A percentile compares a stretch with the other conserved stretches of the same genome.
Evolutionary conservation across 106 monocot genomes (phyloP).

Genomic region (Apostasia shenzhenica): DNA sequence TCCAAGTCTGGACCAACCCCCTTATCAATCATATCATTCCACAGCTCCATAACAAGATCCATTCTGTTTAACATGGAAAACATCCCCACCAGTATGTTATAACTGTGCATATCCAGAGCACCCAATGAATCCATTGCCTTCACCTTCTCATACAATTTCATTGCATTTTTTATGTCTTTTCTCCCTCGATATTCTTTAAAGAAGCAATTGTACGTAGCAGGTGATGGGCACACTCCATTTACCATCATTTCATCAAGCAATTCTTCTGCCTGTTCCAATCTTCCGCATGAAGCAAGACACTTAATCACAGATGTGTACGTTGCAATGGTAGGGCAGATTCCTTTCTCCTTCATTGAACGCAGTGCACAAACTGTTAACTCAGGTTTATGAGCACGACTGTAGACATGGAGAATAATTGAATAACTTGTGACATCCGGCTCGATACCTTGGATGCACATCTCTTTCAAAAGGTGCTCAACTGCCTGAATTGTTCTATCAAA

Average conservation of each 20-base stretch:
- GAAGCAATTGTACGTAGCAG: slow-evolving; percentile 90
- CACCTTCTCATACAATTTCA: slow-evolving; percentile 71
- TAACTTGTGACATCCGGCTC: slow-evolving; percentile 88
- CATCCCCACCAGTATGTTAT: slow-evolving; percentile 75
- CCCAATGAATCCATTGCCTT: slow-evolving; percentile 32
- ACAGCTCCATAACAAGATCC: slow-evolving; percentile 51
- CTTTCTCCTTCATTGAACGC: slow-evolving; percentile 62
- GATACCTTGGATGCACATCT: slow-evolving; percentile 72
- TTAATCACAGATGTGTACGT: slow-evolving; percentile 93
- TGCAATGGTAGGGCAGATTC: slow-evolving; percentile 73
- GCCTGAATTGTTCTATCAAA: slow-evolving; percentile 66
- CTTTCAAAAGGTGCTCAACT: slow-evolving; percentile 52
- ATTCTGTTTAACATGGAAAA: slow-evolving; percentile 38
- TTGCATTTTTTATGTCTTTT: slow-evolving; percentile 50
- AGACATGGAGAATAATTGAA: slow-evolving; percentile 83
- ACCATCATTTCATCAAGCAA: slow-evolving; percentile 68
- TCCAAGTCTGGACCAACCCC: slow-evolving; percentile 77
- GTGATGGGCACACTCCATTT: slow-evolving; percentile 50
- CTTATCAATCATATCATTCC: slow-evolving; percentile 70
- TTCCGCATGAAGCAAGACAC: slow-evolving; percentile 84
- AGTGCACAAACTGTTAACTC: slow-evolving; percentile 55
- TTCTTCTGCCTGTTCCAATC: slow-evolving; percentile 76
- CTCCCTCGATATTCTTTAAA: slow-evolving; percentile 93
- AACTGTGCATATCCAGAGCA: slow-evolving; percentile 65
- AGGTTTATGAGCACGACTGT: slow-evolving; percentile 89